Conservation (phyloP, 345 rosid genomes). For the Gossypium bickii region DNA sequence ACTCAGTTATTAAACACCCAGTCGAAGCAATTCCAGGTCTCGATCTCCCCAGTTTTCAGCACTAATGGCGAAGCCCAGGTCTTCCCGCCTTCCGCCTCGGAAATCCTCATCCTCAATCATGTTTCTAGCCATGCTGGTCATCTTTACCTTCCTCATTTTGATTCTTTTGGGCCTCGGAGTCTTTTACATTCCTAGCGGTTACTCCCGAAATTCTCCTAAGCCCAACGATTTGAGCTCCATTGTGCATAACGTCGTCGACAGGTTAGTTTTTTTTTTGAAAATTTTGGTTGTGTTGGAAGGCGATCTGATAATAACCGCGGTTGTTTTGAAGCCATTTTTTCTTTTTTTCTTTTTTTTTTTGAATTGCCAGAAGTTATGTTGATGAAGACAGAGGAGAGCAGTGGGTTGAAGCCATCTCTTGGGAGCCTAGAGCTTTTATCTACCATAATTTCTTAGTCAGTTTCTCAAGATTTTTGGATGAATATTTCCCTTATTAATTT, state of each 20-base stretch:
- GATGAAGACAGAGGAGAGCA: conserved; percentile 50
- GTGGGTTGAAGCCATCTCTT: conserved; percentile 81
- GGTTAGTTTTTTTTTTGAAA: conserved; percentile 21
- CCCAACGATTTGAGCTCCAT: conserved; percentile 62
- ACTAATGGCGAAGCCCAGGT: conserved; percentile 56
- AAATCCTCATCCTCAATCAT: conserved; percentile 55
- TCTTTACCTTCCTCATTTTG: conserved; percentile 55
- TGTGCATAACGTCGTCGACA: conserved; percentile 32
- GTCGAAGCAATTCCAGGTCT: conserved; percentile 4
- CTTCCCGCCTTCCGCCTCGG: conserved; percentile 51
- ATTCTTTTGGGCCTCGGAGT: conserved; percentile 69
- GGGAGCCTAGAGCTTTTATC: conserved; percentile 84
- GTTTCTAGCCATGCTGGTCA: conserved; percentile 44
- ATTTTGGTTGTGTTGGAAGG: neutral
- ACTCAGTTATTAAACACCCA: neutral
- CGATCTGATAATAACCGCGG: conserved; percentile 11
- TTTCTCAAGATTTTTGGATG: neutral
- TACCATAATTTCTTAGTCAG: conserved; percentile 89
- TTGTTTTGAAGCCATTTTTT: neutral
- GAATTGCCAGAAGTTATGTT: conserved; percentile 28
- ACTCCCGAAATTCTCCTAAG: conserved; percentile 19
- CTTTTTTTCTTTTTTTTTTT: neutral
- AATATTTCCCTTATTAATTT: conserved; percentile 1
- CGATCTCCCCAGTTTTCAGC: neutral
- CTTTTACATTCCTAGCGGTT: conserved; percentile 62